These are phyloP conservation scores for Mycena citricolor DNA, from an alignment of 1,284 basidiomycete genomes.

Conservation along the genomic window DNA sequence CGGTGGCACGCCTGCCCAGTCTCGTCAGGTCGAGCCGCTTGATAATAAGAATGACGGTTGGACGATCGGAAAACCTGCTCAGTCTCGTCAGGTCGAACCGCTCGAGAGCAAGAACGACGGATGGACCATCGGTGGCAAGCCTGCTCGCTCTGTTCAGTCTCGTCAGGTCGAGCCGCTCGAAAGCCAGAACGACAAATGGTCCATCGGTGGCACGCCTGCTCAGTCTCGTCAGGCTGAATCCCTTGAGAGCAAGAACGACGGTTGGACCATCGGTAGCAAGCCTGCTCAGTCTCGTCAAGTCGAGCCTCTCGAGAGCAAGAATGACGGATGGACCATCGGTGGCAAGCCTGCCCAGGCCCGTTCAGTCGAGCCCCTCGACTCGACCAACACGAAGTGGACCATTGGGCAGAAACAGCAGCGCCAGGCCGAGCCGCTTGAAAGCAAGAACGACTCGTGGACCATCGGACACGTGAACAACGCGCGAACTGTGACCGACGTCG, in stretches of 20 bases:
- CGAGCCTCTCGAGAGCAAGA: not conserved
- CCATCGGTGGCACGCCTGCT: not conserved
- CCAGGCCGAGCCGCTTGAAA: no score
- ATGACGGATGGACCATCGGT: no score
- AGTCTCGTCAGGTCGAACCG: not conserved
- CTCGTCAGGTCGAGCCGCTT: not conserved
- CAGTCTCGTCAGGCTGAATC: not conserved
- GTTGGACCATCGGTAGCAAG: not conserved
- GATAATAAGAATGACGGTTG: constrained; percentile 9
- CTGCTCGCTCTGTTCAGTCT: no score
- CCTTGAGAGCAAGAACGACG: constrained; percentile 1
- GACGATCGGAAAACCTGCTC: no score
- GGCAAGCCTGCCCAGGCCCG: not conserved
- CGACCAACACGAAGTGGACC: not conserved
- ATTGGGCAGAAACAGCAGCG: not conserved
- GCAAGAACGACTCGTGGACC: no score
- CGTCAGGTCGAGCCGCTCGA: no score
- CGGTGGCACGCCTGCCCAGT: not conserved
- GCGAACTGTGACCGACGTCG: no score
- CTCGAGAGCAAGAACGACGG: constrained; percentile 7
- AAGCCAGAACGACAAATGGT: not conserved
- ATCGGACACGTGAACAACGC: no score
- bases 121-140: constrained; percentile 9
- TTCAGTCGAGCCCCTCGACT: not conserved
- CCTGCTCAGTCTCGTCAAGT: not conserved